phyloP scores from a whole-genome alignment of 1,139 yeast species.

The Scheffersomyces illinoinensis region DNA sequence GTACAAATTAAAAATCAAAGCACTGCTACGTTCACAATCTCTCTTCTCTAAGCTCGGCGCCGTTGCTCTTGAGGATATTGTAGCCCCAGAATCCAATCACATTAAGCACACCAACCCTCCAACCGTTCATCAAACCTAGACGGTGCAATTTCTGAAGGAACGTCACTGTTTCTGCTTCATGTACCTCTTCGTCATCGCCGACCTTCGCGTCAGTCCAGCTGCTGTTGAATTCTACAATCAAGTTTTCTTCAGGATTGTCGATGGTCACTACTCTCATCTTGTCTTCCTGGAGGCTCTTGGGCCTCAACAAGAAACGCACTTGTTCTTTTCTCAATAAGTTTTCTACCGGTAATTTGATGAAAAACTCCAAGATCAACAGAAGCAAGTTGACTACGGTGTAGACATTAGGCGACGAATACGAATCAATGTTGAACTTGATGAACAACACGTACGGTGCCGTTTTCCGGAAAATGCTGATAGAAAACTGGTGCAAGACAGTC shows the following conservation, averaged over 20 bases:
- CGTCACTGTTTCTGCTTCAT: conserved; percentile 4
- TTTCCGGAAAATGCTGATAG: conserved; percentile 62
- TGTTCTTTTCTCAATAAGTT: conserved; percentile 85
- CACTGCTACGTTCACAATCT: conserved; percentile 19
- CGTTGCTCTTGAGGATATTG: conserved; percentile 55
- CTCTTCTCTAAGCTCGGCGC: conserved; percentile 47
- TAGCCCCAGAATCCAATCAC: conserved; percentile 85
- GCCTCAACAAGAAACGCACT: conserved; percentile 56
- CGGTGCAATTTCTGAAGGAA: conserved; percentile 19
- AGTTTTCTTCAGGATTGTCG: conserved; percentile 41
- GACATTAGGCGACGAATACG: conserved; percentile 61
- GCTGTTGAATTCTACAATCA: conserved; percentile 49
- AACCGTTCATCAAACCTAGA: conserved; percentile 73
- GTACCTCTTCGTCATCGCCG: conserved; percentile 8
- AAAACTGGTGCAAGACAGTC: conserved; percentile 63
- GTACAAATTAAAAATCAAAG: background rate
- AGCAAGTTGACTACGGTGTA: conserved; percentile 55
- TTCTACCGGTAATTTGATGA: conserved; percentile 82
- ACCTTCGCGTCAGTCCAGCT: conserved; percentile 20
- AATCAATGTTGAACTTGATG: conserved; percentile 66
- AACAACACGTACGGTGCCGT: conserved; percentile 75
- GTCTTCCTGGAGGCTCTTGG: conserved; percentile 34
- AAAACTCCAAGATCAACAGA: conserved; percentile 64
- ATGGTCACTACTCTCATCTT: conserved; percentile 37
- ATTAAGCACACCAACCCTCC: conserved; percentile 84